Evolutionary conservation across 75 land plant species (phyloP), one percentile per base, ranked within the genome.

Genomic region (Picea sitchensis): DNA sequence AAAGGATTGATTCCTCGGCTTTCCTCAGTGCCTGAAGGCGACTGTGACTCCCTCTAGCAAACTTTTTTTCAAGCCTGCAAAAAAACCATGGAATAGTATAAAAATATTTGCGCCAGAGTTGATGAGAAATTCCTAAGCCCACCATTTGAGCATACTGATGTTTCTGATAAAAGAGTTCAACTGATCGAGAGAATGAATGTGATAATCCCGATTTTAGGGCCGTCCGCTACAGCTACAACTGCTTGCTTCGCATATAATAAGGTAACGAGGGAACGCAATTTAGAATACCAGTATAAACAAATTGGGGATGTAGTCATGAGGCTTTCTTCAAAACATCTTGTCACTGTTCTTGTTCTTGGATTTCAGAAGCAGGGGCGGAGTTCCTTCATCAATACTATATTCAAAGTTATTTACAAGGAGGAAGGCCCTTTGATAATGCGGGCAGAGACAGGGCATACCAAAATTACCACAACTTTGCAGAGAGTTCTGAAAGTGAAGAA

Each of bases 341-440:
- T 58, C 6, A 30, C 76, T 12, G 31, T 75, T 14, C 14, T 75
- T 8, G 59, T 75, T 0, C 15, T 58, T 30, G 76, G 76, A 30
- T 58, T 75, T 1, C 20, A 58, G 76, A 58, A 58, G 32, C 60
- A 75, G 6, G 76, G 76, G 3, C 26, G 59, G 60, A 75, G 76
- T 15, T 57, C 76, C 1, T 75, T 75, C 32, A 30, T 75, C 36
- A 58, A 75, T 58, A 75, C 59, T 13, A 32, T 75, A 3, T 57
- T 75, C 60, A 54, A 60, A 58, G 76, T 75, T 23, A 34, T 75
- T 6, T 75, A 58, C 60, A 54, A 31, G 8, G 76, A 75, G 21
- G 47, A 51, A 21, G 76, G 76, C 20, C 60, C 76, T 0, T 31
- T 75, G 20, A 14, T 75, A 26, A 75, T 58, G 76, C 23, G 76